Evolutionary conservation across 176 grass and related monocot genomes (phyloP).

Genomic region (Thalia dealbata): DNA sequence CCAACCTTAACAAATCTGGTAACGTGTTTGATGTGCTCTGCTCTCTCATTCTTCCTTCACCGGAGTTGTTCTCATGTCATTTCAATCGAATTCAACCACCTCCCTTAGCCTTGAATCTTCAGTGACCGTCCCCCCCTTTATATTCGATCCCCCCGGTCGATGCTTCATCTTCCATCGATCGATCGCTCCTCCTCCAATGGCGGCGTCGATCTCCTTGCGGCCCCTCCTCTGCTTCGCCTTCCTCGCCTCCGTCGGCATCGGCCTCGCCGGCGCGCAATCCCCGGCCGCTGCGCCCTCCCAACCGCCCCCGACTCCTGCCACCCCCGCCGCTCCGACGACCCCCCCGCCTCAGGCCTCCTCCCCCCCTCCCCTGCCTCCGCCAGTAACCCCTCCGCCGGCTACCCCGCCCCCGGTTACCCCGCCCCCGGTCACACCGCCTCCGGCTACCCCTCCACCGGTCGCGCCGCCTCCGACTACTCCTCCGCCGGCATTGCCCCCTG

Average conservation of each 20-base stretch:
- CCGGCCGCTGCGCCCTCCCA: conserved; percentile 17
- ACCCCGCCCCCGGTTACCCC: conserved; percentile 9
- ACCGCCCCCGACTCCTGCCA: conserved; percentile 1
- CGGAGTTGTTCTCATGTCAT: conserved; percentile 36
- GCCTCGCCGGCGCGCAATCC: conserved; percentile 23
- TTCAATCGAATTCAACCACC: conserved; percentile 31
- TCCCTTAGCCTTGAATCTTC: conserved; percentile 46
- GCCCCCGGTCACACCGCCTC: conserved; percentile 20
- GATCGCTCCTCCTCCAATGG: not conserved
- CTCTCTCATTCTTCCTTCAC: not conserved
- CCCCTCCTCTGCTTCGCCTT: conserved; percentile 18
- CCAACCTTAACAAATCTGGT: not conserved
- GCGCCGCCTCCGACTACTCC: not conserved
- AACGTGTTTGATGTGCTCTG: not conserved
- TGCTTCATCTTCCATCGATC: not conserved
- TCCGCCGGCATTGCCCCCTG: conserved; percentile 12
- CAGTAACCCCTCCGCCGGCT: conserved; percentile 6
- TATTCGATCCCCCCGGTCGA: not conserved
- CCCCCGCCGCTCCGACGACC: not conserved
- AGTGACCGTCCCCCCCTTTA: not conserved
- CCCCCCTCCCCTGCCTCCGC: not conserved
- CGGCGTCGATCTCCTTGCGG: conserved; percentile 10
- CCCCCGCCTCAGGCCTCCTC: not conserved
- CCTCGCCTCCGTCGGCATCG: not conserved
- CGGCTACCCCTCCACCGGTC: not conserved